Percentiles rank a stretch among this genome's conserved stretches.
Evolutionary conservation across 352 stramenopile genomes (phyloP).

Genomic region (Pythium phragmiticola): DNA sequence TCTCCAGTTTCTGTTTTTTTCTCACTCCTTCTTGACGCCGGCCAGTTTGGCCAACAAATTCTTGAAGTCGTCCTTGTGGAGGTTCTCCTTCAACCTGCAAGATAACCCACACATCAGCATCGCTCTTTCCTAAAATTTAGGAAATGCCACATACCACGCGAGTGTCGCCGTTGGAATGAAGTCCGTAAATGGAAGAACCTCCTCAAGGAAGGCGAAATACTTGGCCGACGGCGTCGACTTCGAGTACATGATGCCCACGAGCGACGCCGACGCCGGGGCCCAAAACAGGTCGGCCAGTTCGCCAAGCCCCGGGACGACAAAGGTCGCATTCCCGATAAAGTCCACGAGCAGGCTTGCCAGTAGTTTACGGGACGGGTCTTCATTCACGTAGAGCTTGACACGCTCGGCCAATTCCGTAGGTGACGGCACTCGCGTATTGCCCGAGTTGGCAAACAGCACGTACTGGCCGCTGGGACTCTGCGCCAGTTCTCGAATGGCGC

Average conservation of each 20-base stretch:
- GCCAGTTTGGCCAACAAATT: conserved; percentile 1
- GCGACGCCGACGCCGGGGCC: conserved; percentile 87
- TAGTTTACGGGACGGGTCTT: conserved; percentile 59
- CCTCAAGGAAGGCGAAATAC: conserved; percentile 83
- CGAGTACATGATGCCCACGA: conserved; percentile 92
- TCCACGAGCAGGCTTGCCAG: conserved; percentile 85
- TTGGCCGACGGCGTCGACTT: conserved; percentile 80
- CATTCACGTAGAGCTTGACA: conserved; percentile 45
- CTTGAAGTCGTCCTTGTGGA: conserved; percentile 37
- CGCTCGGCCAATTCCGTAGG: conserved; percentile 33
- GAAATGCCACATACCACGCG: conserved; percentile 63
- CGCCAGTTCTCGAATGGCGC: conserved; percentile 40
- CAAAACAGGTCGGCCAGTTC: conserved; percentile 91
- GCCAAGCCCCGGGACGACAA: conserved; percentile 84
- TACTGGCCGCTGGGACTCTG: conserved; percentile 58
- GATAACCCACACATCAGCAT: neutral
- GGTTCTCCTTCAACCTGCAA: conserved; percentile 61
- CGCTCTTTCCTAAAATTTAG: neutral
- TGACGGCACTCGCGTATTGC: conserved; percentile 32
- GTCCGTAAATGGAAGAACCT: conserved; percentile 94
- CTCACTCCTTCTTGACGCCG: neutral
- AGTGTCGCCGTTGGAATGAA: conserved; percentile 93
- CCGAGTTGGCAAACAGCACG: conserved; percentile 54
- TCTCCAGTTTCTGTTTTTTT: neutral
- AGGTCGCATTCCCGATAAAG: conserved; percentile 85